Conservation (phyloP, 2,329 filamentous ascomycete genomes). For the Fusarium dimerum region DNA sequence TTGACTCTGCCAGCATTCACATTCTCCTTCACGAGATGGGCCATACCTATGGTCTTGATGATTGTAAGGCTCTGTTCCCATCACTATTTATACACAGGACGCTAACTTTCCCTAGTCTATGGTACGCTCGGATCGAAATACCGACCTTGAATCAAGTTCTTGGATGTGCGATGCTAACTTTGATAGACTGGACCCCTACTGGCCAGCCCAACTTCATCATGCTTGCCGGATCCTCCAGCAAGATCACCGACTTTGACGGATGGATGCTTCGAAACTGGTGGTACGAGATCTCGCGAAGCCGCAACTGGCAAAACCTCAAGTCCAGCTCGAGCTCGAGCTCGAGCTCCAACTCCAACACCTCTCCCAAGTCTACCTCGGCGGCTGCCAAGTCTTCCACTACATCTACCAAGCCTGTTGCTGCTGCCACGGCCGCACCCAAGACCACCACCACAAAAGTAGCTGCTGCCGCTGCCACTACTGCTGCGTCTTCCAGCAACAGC, state of each 20-base stretch:
- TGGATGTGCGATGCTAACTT: too few species aligned
- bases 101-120: constrained; percentile 17
- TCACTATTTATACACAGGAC: not conserved
- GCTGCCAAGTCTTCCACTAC: not conserved
- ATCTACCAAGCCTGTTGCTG: not conserved
- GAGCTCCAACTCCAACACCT: not conserved
- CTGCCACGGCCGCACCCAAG: not conserved
- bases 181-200: constrained; percentile 42
- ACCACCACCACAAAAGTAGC: not conserved
- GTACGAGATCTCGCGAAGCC: constrained; percentile 35
- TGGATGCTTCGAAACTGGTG: constrained; percentile 53
- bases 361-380: not conserved
- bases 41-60: constrained; percentile 45
- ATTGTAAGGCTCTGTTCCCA: constrained; percentile 27
- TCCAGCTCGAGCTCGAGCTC: constrained; percentile 1
- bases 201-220: constrained; percentile 46
- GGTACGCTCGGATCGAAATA: too few species aligned
- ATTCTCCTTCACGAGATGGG: constrained; percentile 50
- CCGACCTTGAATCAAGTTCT: too few species aligned
- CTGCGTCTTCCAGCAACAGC: not conserved
- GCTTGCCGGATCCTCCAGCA: constrained; percentile 42
- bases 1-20: constrained; percentile 41
- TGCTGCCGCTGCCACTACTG: not conserved
- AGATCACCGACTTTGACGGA: constrained; percentile 49
- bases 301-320: constrained; percentile 26